Conservation (phyloP, 2,329 filamentous ascomycete species). For the Sporothrix protearum region DNA sequence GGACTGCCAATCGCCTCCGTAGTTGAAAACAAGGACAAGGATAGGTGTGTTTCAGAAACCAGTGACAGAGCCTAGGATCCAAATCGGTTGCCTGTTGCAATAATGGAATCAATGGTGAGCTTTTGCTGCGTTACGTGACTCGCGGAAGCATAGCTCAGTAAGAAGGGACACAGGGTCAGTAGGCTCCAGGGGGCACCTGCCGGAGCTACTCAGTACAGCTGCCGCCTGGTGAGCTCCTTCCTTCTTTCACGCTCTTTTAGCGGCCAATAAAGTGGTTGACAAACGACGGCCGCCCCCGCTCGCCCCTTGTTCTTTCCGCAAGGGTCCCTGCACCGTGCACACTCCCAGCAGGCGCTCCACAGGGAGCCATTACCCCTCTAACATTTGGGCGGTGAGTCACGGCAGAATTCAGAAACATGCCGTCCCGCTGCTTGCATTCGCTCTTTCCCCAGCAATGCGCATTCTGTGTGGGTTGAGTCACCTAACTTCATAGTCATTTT, state of each 20-base stretch:
- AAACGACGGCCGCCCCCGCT: not conserved
- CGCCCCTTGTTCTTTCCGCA: not conserved
- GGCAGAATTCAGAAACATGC: conserved; percentile 23
- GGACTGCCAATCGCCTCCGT: not conserved
- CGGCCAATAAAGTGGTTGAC: not conserved
- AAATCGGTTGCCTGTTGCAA: not conserved
- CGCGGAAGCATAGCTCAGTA: too few species aligned
- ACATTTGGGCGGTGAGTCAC: conserved; percentile 23
- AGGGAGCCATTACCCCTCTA: conserved; percentile 14
- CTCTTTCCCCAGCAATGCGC: not conserved
- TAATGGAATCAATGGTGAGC: not conserved
- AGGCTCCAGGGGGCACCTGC: not conserved
- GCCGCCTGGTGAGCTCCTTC: not conserved
- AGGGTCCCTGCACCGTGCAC: not conserved
- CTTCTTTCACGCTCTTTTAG: not conserved
- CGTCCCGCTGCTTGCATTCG: too few species aligned
- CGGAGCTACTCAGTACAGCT: not conserved
- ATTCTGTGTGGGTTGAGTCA: conserved; percentile 14
- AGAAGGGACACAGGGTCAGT: not conserved
- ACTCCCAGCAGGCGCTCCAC: not conserved
- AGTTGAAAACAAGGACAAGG: not conserved
- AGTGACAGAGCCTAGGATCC: not conserved
- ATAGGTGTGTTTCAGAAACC: not conserved
- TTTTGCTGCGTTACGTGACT: not conserved
- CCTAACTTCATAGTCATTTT: not conserved